Evolutionary conservation across 2,329 filamentous ascomycete species (phyloP).

Genomic region (Neopestalotiopsis rosae): DNA sequence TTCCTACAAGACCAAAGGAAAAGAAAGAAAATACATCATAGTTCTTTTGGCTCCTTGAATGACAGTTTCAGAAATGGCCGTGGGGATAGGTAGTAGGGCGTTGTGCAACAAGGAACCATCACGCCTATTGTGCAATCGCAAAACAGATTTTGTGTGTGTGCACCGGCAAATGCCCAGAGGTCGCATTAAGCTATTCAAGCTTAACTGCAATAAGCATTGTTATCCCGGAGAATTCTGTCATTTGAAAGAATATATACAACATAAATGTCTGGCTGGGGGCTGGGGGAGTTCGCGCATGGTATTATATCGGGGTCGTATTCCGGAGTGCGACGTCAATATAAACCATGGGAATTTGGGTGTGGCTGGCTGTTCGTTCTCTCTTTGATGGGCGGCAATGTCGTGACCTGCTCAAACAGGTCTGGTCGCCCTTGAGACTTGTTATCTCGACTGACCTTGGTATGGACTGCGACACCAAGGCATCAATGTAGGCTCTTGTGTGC

Average conservation of each 20-base stretch:
- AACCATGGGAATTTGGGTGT: neutral
- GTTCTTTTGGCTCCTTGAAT: neutral
- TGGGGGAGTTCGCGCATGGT: constrained; percentile 19
- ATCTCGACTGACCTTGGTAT: neutral
- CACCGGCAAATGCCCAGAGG: neutral
- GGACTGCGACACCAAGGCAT: no score
- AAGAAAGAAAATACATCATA: neutral
- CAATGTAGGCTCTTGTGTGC: no score
- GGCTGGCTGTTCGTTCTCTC: neutral
- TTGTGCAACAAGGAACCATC: no score
- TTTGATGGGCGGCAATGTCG: neutral
- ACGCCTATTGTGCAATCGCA: neutral
- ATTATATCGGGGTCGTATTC: constrained; percentile 33
- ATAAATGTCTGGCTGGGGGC: constrained; percentile 24
- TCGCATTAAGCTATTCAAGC: neutral
- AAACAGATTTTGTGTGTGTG: neutral
- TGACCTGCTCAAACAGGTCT: neutral
- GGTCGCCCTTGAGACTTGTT: neutral
- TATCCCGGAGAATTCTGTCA: constrained; percentile 23
- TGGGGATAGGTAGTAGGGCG: neutral
- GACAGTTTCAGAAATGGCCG: neutral
- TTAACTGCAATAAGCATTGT: neutral
- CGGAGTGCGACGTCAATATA: constrained; percentile 22
- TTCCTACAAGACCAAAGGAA: neutral
- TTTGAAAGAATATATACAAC: constrained; percentile 28